These are phyloP conservation scores for Hanseniaspora valbyensis DNA, from an alignment of 805 yeast genomes.

Conservation along the genomic window DNA sequence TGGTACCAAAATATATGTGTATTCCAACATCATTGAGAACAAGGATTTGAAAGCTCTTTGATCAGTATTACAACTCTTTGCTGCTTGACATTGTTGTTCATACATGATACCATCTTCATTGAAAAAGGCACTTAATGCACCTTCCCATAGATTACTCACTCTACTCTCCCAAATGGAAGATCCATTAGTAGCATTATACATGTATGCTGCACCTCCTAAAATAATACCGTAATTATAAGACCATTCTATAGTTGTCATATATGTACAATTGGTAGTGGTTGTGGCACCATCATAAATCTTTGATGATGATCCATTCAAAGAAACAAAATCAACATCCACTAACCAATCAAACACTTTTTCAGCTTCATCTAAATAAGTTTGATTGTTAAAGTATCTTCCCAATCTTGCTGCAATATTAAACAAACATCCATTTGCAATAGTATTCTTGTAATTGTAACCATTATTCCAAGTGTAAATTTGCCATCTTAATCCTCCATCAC, in stretches of 20 bases:
- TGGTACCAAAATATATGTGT: conserved; percentile 47
- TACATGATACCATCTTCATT: conserved; percentile 39
- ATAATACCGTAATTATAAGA: conserved; percentile 72
- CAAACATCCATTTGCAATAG: conserved; percentile 82
- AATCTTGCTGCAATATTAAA: conserved; percentile 81
- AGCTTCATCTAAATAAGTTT: conserved; percentile 62
- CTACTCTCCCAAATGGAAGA: conserved; percentile 40
- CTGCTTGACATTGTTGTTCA: conserved; percentile 50
- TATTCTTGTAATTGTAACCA: conserved; percentile 86
- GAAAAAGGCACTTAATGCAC: conserved; percentile 42
- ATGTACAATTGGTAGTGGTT: conserved; percentile 47
- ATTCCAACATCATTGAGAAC: conserved; percentile 51
- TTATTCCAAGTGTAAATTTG: conserved; percentile 90
- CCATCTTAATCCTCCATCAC: conserved; percentile 93
- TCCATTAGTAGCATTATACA: conserved; percentile 58
- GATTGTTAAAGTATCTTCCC: conserved; percentile 70
- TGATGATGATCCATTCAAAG: conserved; percentile 26
- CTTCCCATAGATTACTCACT: conserved; percentile 35
- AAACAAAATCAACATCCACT: conserved; percentile 39
- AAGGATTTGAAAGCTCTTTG: conserved; percentile 65
- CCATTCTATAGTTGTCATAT: conserved; percentile 52
- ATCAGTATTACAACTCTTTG: conserved; percentile 53
- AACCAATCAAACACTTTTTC: conserved; percentile 76
- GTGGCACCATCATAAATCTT: conserved; percentile 61
- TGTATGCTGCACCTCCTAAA: conserved; percentile 61